A percentile compares a stretch with the other conserved stretches of the same genome.
Evolutionary conservation across 805 yeast genomes (phyloP).

Genomic region (Cephaloascus albidus): DNA sequence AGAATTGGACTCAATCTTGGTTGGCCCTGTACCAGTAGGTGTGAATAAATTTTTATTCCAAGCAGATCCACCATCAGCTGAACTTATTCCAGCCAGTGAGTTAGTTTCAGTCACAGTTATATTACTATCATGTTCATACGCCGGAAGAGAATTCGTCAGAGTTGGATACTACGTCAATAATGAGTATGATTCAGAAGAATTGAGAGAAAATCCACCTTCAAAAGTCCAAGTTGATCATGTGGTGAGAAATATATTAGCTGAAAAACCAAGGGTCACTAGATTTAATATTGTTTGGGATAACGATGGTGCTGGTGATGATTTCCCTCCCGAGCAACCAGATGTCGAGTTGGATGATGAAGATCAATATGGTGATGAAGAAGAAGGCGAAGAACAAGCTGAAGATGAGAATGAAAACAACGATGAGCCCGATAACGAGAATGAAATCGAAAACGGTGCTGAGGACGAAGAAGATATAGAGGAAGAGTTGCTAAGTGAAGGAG

Average conservation of each 20-base stretch:
- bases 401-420: slow-evolving; percentile 40
- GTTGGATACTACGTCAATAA: slow-evolving; percentile 98
- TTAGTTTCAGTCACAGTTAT: slow-evolving; percentile 93
- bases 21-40: slow-evolving; percentile 98
- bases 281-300: slow-evolving; percentile 97
- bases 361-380: slow-evolving; percentile 44
- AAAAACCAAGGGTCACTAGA: slow-evolving; percentile 94
- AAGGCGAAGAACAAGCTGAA: slow-evolving; percentile 42
- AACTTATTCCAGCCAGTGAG: slow-evolving; percentile 91
- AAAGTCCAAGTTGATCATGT: slow-evolving; percentile 92
- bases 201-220: slow-evolving; percentile 88
- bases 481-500: slow-evolving; percentile 22
- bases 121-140: slow-evolving; percentile 83
- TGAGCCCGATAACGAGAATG: slow-evolving; percentile 31
- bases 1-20: slow-evolving; percentile 90
- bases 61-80: slow-evolving; percentile 97
- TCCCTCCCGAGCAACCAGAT: slow-evolving; percentile 71
- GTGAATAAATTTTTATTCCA: slow-evolving; percentile 85
- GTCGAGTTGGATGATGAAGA: slow-evolving; percentile 56
- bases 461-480: slow-evolving; percentile 29
- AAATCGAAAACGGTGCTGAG: slow-evolving; percentile 28
- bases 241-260: slow-evolving; percentile 89
- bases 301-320: slow-evolving; percentile 54
- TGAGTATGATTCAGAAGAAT: slow-evolving; percentile 89
- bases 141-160: slow-evolving; percentile 88